Evolutionary conservation across 176 grass and related monocot species (phyloP), one percentile per base, ranked within the genome.

Genomic region (Oryza coarctata): DNA sequence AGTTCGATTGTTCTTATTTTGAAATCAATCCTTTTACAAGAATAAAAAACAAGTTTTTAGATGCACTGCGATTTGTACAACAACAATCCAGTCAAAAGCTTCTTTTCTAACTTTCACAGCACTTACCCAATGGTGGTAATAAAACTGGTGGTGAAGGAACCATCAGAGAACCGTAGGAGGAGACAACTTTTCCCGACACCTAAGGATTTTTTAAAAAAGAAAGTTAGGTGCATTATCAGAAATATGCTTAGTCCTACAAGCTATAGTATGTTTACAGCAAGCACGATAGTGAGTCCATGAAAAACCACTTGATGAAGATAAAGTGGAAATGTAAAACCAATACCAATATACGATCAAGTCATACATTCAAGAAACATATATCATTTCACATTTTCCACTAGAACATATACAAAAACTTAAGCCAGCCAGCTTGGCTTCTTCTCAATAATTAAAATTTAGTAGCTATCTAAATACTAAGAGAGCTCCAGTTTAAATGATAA

Each of bases 131-230:
- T 89, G 22, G 87, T 89, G 5, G 87, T 85, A 57, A 89, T 89
- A 63, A 89, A 89, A 66, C 87, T 89, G 49, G 87, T 89, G 1
- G 83, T 89, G 26, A 89, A 89, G 43, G 83, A 86, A 13, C 83
- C 83, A 67, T 89, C 87, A 12, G 83, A 86, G 72, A 89, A 89
- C 52, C 83, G 57, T 35, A 85, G 34, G 35, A 89, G 87, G 41
- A 89, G 83, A 64, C 87, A 86, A 82, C 87, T 89, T 78, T 89
- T 89, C 11, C 87, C 87, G 61, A 89, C 87, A 85, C 87, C 87
- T 89, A 72, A 33, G 33, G 67, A 63, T 41, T 20, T 7, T 63
- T 40, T 1, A 63, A 63, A 7, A 40, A 28, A 63, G 3, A 26
- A 40, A 27, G 62, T 10, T 62, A 49, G 43, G 0, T 50, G 71